A percentile compares a stretch with the other conserved stretches of the same genome.
Evolutionary conservation across 2,329 filamentous ascomycete genomes (phyloP).

Genomic region (Penicillium sclerotiorum): DNA sequence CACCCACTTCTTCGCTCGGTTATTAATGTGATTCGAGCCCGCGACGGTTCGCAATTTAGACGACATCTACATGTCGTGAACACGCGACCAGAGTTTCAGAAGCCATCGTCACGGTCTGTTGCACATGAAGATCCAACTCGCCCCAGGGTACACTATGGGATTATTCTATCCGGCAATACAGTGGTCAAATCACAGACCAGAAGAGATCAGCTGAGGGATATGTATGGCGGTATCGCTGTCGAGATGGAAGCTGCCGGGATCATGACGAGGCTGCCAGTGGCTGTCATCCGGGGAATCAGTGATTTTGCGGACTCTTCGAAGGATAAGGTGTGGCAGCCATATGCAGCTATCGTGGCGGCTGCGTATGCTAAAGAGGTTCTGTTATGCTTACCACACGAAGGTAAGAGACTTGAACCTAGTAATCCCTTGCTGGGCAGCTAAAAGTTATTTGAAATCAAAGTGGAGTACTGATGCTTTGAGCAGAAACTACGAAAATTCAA

Average conservation of each 20-base stretch:
- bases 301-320: slow-evolving; percentile 23
- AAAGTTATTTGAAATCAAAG: too few relatives aligned
- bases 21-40: slow-evolving; percentile 12
- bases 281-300: slow-evolving; percentile 29
- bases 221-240: slow-evolving; percentile 19
- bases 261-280: slow-evolving; percentile 25
- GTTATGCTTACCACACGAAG: not conserved
- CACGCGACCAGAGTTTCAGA: slow-evolving; percentile 3
- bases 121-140: not conserved
- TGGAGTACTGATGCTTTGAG: not conserved
- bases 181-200: slow-evolving; percentile 21
- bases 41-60: slow-evolving; percentile 6
- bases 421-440: too few relatives aligned
- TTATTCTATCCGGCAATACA: slow-evolving; percentile 28
- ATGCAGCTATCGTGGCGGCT: slow-evolving; percentile 18
- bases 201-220: slow-evolving; percentile 15
- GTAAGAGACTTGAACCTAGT: too few relatives aligned
- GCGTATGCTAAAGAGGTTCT: slow-evolving; percentile 20
- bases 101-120: not conserved
- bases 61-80: slow-evolving; percentile 6
- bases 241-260: slow-evolving; percentile 30
- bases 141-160: slow-evolving; percentile 26
- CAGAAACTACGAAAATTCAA: not conserved
- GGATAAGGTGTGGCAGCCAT: slow-evolving; percentile 18
- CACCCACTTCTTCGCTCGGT: slow-evolving; percentile 14